A percentile compares a stretch with the other conserved stretches of the same genome.
Conservation (phyloP, 192 early-diverging fungal species). For the Helicostylum pulchrum region DNA sequence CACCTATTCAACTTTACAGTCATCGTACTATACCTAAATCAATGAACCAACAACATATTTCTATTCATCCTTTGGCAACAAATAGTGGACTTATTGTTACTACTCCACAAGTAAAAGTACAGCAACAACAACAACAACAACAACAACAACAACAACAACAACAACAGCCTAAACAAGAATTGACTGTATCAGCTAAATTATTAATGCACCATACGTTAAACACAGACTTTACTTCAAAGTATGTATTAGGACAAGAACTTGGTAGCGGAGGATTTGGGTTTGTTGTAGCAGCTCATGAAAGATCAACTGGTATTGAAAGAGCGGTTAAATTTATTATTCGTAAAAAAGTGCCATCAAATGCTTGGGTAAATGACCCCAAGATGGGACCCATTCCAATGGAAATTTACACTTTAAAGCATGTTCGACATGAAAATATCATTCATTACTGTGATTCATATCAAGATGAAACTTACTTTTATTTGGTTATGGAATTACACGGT, state of each 20-base stretch:
- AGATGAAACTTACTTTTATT: conserved; percentile 46
- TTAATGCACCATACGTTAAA: conserved; percentile 5
- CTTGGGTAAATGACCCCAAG: conserved; percentile 47
- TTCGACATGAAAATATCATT: conserved; percentile 63
- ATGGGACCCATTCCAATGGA: conserved; percentile 51
- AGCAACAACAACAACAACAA: neutral
- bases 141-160: neutral
- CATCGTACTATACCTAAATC: conserved; percentile 2
- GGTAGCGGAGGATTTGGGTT: conserved; percentile 72
- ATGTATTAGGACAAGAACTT: conserved; percentile 46
- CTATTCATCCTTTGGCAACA: neutral
- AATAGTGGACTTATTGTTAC: neutral
- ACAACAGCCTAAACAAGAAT: neutral
- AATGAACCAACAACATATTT: neutral
- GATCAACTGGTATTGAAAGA: conserved; percentile 51
- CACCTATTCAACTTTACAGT: conserved; percentile 20
- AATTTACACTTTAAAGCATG: conserved; percentile 48
- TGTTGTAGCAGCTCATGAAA: conserved; percentile 55
- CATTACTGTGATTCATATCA: conserved; percentile 50
- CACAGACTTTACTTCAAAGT: conserved; percentile 11
- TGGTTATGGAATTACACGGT: conserved; percentile 61
- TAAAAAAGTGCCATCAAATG: conserved; percentile 48
- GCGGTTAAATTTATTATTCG: conserved; percentile 74
- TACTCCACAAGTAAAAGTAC: neutral
- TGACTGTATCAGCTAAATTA: conserved; percentile 2